phyloP scores from a whole-genome alignment of 495 filamentous ascomycete species.

The Penicillium canescens region DNA sequence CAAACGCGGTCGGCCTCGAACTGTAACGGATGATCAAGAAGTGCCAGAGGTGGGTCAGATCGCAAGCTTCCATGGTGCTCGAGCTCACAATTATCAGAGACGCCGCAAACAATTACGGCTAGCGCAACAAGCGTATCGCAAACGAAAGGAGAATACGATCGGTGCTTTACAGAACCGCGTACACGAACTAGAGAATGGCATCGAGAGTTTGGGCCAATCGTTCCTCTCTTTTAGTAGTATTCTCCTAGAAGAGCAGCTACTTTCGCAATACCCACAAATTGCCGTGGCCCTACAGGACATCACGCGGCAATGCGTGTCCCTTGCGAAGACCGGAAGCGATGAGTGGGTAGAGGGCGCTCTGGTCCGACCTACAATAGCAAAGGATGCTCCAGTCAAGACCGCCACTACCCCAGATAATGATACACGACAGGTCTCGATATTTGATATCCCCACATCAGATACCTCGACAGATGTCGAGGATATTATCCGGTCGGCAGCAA shows the following conservation, averaged over 20 bases:
- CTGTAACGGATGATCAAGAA: constrained; percentile 22
- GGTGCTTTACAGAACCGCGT: constrained; percentile 68
- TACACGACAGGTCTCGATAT: neutral
- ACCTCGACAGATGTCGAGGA: constrained; percentile 1
- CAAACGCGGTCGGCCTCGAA: constrained; percentile 28
- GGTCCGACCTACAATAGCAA: neutral
- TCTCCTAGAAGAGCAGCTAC: constrained; percentile 49
- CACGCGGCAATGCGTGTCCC: constrained; percentile 46
- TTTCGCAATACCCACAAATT: constrained; percentile 34
- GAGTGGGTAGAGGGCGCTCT: constrained; percentile 13
- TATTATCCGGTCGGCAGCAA: neutral
- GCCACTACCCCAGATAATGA: constrained; percentile 6
- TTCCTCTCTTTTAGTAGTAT: constrained; percentile 71
- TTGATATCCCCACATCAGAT: neutral
- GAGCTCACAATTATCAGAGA: constrained; percentile 18
- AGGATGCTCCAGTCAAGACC: constrained; percentile 5
- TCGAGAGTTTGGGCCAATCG: constrained; percentile 73
- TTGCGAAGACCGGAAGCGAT: constrained; percentile 34
- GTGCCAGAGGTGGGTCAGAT: constrained; percentile 24
- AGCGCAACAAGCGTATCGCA: constrained; percentile 81
- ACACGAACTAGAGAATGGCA: constrained; percentile 61
- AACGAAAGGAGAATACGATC: constrained; percentile 85
- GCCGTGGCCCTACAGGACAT: constrained; percentile 45
- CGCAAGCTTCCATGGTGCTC: neutral
- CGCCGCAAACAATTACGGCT: constrained; percentile 84